These are phyloP conservation scores for Triangularia setosa DNA, from an alignment of 2,329 filamentous ascomycete species.

Conservation along the genomic window DNA sequence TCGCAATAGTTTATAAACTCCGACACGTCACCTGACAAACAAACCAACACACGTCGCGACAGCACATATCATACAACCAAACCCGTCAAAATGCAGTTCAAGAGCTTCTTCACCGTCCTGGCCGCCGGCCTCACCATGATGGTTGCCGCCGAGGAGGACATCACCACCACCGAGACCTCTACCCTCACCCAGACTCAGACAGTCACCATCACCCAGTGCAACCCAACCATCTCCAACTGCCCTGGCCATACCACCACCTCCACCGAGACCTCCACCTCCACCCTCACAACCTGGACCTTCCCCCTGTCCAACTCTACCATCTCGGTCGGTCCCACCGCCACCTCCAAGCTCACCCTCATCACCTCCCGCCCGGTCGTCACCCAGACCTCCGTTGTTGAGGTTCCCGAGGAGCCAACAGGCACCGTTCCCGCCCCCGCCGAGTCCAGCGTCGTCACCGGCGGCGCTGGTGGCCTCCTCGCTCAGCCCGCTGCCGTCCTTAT, in stretches of 20 bases:
- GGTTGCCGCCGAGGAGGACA: slow-evolving; percentile 28
- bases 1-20: slow-evolving; percentile 7
- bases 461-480: slow-evolving; percentile 35
- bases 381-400: slow-evolving; percentile 21
- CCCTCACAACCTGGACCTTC: slow-evolving; percentile 28
- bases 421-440: slow-evolving; percentile 26
- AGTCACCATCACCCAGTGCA: slow-evolving; percentile 47
- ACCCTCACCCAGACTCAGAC: slow-evolving; percentile 44
- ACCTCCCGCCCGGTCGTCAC: slow-evolving; percentile 27
- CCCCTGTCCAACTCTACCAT: slow-evolving; percentile 34
- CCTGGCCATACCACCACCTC: slow-evolving; percentile 33
- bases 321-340: slow-evolving; percentile 26
- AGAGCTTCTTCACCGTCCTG: slow-evolving; percentile 39
- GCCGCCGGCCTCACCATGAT: slow-evolving; percentile 38
- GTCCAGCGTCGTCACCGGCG: slow-evolving; percentile 26
- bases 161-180: slow-evolving; percentile 43
- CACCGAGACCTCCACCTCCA: slow-evolving; percentile 28
- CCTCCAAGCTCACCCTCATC: slow-evolving; percentile 9
- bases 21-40: not conserved
- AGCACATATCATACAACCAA: slow-evolving; percentile 8
- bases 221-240: slow-evolving; percentile 42
- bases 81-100: slow-evolving; percentile 43
- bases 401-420: slow-evolving; percentile 21
- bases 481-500: slow-evolving; percentile 39
- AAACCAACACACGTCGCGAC: not conserved